Evolutionary conservation across 1,284 basidiomycete genomes (phyloP), one percentile per base, ranked within the genome.

Genomic region (Xanthoconium separans): DNA sequence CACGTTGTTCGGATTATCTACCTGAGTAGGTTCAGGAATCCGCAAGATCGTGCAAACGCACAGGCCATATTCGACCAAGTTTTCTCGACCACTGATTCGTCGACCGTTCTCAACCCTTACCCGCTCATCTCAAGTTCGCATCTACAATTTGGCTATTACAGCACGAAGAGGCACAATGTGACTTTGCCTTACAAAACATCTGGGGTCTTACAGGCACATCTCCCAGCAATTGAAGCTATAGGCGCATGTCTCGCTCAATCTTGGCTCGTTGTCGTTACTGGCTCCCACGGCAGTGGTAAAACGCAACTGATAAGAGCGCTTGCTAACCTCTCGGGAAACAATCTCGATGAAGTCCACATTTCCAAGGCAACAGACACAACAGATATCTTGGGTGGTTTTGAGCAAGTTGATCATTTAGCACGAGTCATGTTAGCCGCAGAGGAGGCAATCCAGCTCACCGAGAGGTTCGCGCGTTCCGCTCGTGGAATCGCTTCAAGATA

Each of bases 301-400:
- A 90, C 92, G 7, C 79, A 80, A 36, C 68, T 94, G 37, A 80
- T 96, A 24, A 81, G 86, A 45, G 75, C 81, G 10, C 71, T 97
- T 44, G 93, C 96, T 20, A 74, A 83, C 47, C 73, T 87, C 31
- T 82, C 82, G 36, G 95, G 95, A 18, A 81, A 82, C 46, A 54
- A 69, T 16, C 77, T 98, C 1, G 80, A 81, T 43, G 90, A 93
- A 68, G 80, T 98, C 45, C 79, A 85, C 22, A 78, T 98, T 70
- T 96, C 91, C 69, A 87, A 84, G 45, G 89, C 93, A 8, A 94
- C 93, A 16, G 97, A 99, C 68, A 93, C 95, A 1, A 88, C 88
- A 66, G 97, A 99, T 71, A 87, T 99, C 36, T 75, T 99, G 39
- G 97, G 97, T 45, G 90, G 92, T 61, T 99, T 98, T 65, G 97